Evolutionary conservation across 352 stramenopile genomes (phyloP).

Genomic region (Globisporangium solare): DNA sequence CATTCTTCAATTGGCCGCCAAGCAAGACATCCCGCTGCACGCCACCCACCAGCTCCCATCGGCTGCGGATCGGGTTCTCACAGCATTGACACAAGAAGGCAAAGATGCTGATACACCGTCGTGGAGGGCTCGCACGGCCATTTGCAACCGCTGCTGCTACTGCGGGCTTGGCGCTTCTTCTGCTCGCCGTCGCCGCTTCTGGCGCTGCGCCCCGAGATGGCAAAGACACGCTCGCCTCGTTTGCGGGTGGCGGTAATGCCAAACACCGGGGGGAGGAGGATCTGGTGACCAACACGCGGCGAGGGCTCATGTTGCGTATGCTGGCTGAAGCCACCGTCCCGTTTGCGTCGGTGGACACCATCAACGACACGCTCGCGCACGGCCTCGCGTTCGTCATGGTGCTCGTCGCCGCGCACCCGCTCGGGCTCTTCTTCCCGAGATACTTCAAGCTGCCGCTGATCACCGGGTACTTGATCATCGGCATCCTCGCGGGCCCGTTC

Average conservation of each 20-base stretch:
- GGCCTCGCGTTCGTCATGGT: slow-evolving; percentile 51
- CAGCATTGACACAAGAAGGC: neutral
- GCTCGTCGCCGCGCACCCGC: slow-evolving; percentile 45
- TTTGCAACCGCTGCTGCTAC: neutral
- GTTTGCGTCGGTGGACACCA: slow-evolving; percentile 35
- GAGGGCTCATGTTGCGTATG: slow-evolving; percentile 6
- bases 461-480: slow-evolving; percentile 59
- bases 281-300: neutral
- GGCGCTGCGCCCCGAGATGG: no score
- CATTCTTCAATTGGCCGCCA: neutral
- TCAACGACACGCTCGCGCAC: slow-evolving; percentile 42
- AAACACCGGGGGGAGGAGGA: neutral
- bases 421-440: slow-evolving; percentile 53
- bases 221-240: neutral
- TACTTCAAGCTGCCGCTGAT: slow-evolving; percentile 57
- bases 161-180: neutral
- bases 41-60: neutral
- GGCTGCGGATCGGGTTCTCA: neutral
- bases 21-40: neutral
- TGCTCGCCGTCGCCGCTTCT: neutral
- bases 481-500: slow-evolving; percentile 53
- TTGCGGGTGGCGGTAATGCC: neutral
- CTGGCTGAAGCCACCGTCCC: slow-evolving; percentile 25
- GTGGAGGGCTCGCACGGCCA: neutral
- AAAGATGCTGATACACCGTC: neutral